Conservation (phyloP, 2,329 filamentous ascomycete genomes). For the Thelonectria olida region DNA sequence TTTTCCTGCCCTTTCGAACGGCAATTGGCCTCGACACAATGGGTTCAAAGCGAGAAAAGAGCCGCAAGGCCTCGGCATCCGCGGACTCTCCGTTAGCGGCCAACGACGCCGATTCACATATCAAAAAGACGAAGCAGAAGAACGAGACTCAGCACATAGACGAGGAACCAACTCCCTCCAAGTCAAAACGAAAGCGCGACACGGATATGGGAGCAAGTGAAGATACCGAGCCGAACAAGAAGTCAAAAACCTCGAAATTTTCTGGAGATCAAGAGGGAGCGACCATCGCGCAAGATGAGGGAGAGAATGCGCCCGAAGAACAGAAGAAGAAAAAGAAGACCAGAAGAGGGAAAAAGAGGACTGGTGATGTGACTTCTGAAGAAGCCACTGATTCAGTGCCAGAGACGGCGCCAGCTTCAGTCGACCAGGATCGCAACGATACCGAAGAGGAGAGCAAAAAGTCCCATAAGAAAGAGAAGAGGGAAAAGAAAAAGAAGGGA, state of each 20-base stretch:
- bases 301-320: constrained; percentile 24
- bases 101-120: constrained; percentile 32
- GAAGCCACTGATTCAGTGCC: constrained; percentile 9
- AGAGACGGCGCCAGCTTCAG: constrained; percentile 19
- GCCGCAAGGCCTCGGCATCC: constrained; percentile 29
- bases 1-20: constrained; percentile 5
- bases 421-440: constrained; percentile 47
- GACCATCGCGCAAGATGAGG: constrained; percentile 11
- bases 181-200: constrained; percentile 50
- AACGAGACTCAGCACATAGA: constrained; percentile 40
- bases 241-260: constrained; percentile 41
- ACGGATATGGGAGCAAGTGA: constrained; percentile 39
- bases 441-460: constrained; percentile 25
- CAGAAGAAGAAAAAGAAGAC: constrained; percentile 39
- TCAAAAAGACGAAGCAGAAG: constrained; percentile 44
- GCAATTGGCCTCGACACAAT: constrained; percentile 40
- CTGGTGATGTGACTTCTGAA: constrained; percentile 28
- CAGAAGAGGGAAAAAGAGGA: constrained; percentile 34
- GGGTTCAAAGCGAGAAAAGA: constrained; percentile 56
- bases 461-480: constrained; percentile 21
- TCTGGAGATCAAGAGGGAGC: constrained; percentile 15
- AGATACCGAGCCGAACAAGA: constrained; percentile 45
- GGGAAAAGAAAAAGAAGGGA: constrained; percentile 14
- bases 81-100: background rate
- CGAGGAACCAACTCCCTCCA: constrained; percentile 38